Evolutionary conservation across 805 yeast species (phyloP), one percentile per base, ranked within the genome.

Genomic region (Candida michaelii): DNA sequence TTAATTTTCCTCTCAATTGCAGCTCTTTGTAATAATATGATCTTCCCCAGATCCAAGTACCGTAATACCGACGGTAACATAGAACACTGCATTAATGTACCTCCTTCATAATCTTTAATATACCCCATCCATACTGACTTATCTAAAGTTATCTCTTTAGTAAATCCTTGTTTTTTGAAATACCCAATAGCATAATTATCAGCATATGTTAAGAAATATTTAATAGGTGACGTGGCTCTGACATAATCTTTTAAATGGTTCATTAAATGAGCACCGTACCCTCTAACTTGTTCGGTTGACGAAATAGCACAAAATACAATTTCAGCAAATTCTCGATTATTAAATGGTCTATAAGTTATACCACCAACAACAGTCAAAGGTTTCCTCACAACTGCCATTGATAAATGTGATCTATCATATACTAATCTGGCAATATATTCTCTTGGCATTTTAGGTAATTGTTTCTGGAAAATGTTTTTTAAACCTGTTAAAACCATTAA

Each of bases 131-230:
- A 93, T 25, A 83, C 75, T 39, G 80, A 78, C 50, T 83, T 85
- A 27, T 91, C 93, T 43, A 93, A 74, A 6, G 96, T 77, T 29
- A 93, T 86, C 47, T 91, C 97, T 61, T 93, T 93, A 13, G 97
- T 90, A 65, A 93, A 93, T 1, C 99, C 99, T 65, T 93, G 99
- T 58, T 93, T 93, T 56, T 91, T 91, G 74, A 93, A 93, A 63
- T 91, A 93, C 2, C 99, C 99, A 63, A 93, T 91, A 43, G 99
- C 99, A 63, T 93, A 93, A 65, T 93, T 93, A 71, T 93, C 99
- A 3, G 99, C 99, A 67, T 93, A 49, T 6, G 50, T 49, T 27
- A 49, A 42, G 24, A 49, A 49, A 24, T 46, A 49, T 30, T 46
- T 46, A 4, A 46, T 43, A 8, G 84, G 86, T 7, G 95, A 80